phyloP scores from a whole-genome alignment of 2,329 filamentous ascomycete genomes.

The Fusarium siculi region DNA sequence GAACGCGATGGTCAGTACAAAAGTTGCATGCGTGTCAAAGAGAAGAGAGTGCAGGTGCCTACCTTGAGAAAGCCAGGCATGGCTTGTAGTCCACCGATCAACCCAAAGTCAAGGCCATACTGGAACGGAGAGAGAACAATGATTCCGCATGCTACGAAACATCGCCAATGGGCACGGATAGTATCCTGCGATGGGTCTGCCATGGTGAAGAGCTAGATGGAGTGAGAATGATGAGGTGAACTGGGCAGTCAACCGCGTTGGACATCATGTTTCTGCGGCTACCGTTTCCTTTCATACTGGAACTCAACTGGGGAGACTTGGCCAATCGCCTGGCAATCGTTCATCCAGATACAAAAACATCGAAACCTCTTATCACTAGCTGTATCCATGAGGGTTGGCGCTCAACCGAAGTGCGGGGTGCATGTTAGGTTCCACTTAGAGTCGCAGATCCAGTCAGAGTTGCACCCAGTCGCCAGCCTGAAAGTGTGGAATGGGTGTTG shows the following conservation, averaged over 20 bases:
- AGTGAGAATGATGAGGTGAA: neutral
- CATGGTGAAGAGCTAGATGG: conserved; percentile 7
- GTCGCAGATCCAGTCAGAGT: neutral
- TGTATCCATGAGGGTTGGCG: neutral
- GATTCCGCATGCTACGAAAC: conserved; percentile 34
- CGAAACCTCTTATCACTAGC: neutral
- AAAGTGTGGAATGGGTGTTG: neutral
- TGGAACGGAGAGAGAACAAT: conserved; percentile 38
- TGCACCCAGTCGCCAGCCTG: neutral
- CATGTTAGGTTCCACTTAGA: neutral
- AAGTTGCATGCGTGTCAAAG: no score
- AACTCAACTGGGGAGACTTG: neutral
- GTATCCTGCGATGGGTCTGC: conserved; percentile 18
- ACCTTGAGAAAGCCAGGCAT: conserved; percentile 40
- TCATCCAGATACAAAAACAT: neutral
- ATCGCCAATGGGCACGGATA: conserved; percentile 38
- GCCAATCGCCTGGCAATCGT: neutral
- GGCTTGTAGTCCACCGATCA: conserved; percentile 36
- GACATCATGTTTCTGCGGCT: neutral
- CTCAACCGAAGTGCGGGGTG: conserved; percentile 18
- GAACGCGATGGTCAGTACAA: neutral
- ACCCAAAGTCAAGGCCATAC: conserved; percentile 40
- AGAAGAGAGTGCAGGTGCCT: neutral
- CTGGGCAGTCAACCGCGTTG: neutral
- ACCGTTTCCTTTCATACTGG: neutral